A percentile compares a stretch with the other conserved stretches of the same genome.
These are phyloP conservation scores for Geotrichum fermentans DNA, from an alignment of 1,139 yeast species.

Conservation along the genomic window DNA sequence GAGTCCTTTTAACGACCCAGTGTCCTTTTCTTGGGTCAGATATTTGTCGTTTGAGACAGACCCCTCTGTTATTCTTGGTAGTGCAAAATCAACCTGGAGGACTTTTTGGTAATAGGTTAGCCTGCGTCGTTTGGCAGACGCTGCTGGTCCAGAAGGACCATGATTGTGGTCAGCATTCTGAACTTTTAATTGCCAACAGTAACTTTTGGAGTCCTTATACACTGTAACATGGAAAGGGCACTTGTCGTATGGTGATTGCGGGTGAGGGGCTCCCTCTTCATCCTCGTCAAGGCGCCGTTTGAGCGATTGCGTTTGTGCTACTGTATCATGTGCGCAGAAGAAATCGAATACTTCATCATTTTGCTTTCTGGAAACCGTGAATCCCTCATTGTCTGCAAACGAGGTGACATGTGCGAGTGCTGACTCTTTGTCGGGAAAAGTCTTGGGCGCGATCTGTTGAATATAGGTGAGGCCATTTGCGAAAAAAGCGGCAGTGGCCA, in stretches of 20 bases:
- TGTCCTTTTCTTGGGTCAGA: too few relatives aligned
- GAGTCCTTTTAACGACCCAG: constrained; percentile 15
- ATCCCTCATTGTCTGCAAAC: constrained; percentile 17
- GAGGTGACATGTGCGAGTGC: constrained; percentile 8
- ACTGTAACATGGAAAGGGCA: constrained; percentile 17
- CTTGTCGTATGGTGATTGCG: neutral
- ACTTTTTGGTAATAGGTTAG: constrained; percentile 19
- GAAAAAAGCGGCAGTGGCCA: constrained; percentile 13
- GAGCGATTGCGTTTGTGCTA: constrained; percentile 5
- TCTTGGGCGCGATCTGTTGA: constrained; percentile 8
- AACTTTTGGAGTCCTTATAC: neutral
- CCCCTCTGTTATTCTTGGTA: too few relatives aligned
- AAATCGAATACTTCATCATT: neutral
- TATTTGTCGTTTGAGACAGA: too few relatives aligned
- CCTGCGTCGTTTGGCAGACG: constrained; percentile 14
- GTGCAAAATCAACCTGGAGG: constrained; percentile 12
- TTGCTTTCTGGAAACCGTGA: constrained; percentile 2
- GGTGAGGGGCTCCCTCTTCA: neutral
- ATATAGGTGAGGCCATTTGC: constrained; percentile 20
- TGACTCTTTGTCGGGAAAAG: neutral
- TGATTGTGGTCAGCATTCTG: constrained; percentile 17
- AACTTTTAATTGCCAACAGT: constrained; percentile 8
- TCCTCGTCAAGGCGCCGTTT: constrained; percentile 8
- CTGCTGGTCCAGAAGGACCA: constrained; percentile 19
- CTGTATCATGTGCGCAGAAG: constrained; percentile 9